Evolutionary conservation across 257 asterid genomes (phyloP).

Genomic region (Ehretia macrophylla): DNA sequence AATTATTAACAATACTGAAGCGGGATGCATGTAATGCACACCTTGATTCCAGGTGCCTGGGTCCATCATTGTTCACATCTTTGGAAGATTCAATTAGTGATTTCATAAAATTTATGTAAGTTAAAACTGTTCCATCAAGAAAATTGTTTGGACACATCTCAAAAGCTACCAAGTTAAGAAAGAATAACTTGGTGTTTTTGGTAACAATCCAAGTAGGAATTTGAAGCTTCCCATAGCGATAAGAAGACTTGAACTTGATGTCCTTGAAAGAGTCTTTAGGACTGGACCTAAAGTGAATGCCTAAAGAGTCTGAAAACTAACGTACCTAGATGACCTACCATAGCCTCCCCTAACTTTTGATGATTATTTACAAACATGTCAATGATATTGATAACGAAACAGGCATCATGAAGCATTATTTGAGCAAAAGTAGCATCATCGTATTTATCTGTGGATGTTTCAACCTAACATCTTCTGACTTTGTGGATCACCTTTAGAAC

Average conservation of each 20-base stretch:
- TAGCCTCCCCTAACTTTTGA: neutral
- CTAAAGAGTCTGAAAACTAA: slow-evolving; percentile 4
- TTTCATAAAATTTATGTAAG: slow-evolving; percentile 9
- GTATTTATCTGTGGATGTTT: neutral
- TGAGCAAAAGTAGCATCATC: slow-evolving; percentile 9
- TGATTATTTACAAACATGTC: neutral
- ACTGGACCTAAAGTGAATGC: slow-evolving; percentile 23
- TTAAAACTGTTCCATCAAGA: neutral
- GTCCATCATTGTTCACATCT: no score
- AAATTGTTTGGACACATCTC: slow-evolving; percentile 15
- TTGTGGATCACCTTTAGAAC: slow-evolving; percentile 5
- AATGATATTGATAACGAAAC: neutral
- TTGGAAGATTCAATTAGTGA: neutral
- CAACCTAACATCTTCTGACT: slow-evolving; percentile 18
- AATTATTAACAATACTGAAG: no score
- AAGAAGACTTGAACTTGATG: slow-evolving; percentile 14
- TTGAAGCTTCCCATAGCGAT: slow-evolving; percentile 16
- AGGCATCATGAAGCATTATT: slow-evolving; percentile 23
- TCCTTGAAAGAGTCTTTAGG: slow-evolving; percentile 7
- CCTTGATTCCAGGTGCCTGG: no score
- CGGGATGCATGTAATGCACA: no score
- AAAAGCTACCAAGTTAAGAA: slow-evolving; percentile 28
- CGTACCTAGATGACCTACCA: slow-evolving; percentile 3
- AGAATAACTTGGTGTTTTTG: slow-evolving; percentile 8
- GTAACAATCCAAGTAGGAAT: slow-evolving; percentile 17